These are phyloP conservation scores for Aspergillus brunneoviolaceus DNA, from an alignment of 2,329 filamentous ascomycete species.

Conservation along the genomic window DNA sequence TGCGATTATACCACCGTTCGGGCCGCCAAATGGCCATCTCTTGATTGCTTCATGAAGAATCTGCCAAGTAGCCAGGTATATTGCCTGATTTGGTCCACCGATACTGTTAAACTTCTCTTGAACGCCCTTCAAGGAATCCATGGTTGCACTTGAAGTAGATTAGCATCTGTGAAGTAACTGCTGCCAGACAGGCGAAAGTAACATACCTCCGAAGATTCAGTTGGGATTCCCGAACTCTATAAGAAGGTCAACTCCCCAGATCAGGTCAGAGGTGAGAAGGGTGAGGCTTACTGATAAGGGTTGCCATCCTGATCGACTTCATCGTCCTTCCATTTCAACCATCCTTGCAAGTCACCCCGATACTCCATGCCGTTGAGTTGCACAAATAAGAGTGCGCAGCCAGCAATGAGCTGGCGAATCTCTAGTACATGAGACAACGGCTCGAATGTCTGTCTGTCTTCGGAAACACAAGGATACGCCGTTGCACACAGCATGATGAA, in stretches of 20 bases:
- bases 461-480: slow-evolving; percentile 30
- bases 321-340: slow-evolving; percentile 24
- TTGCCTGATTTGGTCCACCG: slow-evolving; percentile 12
- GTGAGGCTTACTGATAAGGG: slow-evolving; percentile 10
- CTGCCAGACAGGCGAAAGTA: background rate
- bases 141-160: slow-evolving; percentile 21
- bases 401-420: slow-evolving; percentile 30
- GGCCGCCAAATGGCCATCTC: slow-evolving; percentile 30
- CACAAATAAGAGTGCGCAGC: slow-evolving; percentile 30
- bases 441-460: slow-evolving; percentile 24
- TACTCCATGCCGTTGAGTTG: slow-evolving; percentile 24
- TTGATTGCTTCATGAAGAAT: slow-evolving; percentile 27
- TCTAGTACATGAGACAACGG: slow-evolving; percentile 30
- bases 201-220: slow-evolving; percentile 19
- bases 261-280: background rate
- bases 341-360: slow-evolving; percentile 26
- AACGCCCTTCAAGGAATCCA: slow-evolving; percentile 25
- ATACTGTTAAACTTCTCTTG: slow-evolving; percentile 5
- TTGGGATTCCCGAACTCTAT: slow-evolving; percentile 11
- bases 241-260: background rate
- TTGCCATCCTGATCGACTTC: slow-evolving; percentile 10
- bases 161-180: background rate
- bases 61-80: slow-evolving; percentile 28
- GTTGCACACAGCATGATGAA: slow-evolving; percentile 41
- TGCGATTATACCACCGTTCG: slow-evolving; percentile 31